phyloP scores from a whole-genome alignment of 2,329 filamentous ascomycete species.

The Geosmithia putterillii region DNA sequence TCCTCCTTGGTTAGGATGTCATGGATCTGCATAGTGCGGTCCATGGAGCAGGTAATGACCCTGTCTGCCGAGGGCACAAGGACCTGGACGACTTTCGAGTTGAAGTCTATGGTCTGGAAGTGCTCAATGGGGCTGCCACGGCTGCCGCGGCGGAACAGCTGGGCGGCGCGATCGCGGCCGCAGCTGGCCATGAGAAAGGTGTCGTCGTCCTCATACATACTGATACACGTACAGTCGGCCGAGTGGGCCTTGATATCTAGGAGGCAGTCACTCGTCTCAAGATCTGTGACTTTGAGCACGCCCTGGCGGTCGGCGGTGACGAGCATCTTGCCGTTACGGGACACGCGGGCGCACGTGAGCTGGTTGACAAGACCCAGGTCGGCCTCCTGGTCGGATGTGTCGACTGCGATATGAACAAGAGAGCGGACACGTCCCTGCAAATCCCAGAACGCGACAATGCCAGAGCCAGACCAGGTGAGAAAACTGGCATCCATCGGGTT shows the following conservation, averaged over 20 bases:
- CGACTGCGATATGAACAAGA: conserved; percentile 55
- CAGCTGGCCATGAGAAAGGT: conserved; percentile 65
- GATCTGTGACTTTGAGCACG: conserved; percentile 61
- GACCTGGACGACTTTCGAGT: conserved; percentile 66
- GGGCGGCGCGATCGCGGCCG: conserved; percentile 81
- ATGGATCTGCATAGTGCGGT: conserved; percentile 75
- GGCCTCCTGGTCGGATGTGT: conserved; percentile 39
- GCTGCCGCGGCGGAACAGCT: conserved; percentile 60
- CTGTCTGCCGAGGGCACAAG: conserved; percentile 64
- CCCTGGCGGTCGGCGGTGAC: conserved; percentile 80
- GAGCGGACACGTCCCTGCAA: conserved; percentile 55
- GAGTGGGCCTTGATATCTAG: conserved; percentile 77
- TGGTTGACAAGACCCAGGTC: conserved; percentile 45
- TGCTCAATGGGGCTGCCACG: conserved; percentile 52
- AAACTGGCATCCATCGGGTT: conserved; percentile 59
- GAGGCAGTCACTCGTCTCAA: conserved; percentile 44
- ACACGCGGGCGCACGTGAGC: conserved; percentile 46
- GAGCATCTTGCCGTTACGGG: conserved; percentile 51
- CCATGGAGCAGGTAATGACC: conserved; percentile 76
- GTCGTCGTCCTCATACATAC: conserved; percentile 51
- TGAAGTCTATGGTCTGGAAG: conserved; percentile 88
- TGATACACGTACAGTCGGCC: conserved; percentile 72
- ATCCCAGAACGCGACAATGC: conserved; percentile 74
- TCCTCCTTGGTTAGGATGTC: conserved; percentile 61
- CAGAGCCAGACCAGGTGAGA: conserved; percentile 78